Evolutionary conservation across 2,329 filamentous ascomycete species (phyloP), one percentile per base, ranked within the genome.

Genomic region (Cephalotrichum gorgonifer): DNA sequence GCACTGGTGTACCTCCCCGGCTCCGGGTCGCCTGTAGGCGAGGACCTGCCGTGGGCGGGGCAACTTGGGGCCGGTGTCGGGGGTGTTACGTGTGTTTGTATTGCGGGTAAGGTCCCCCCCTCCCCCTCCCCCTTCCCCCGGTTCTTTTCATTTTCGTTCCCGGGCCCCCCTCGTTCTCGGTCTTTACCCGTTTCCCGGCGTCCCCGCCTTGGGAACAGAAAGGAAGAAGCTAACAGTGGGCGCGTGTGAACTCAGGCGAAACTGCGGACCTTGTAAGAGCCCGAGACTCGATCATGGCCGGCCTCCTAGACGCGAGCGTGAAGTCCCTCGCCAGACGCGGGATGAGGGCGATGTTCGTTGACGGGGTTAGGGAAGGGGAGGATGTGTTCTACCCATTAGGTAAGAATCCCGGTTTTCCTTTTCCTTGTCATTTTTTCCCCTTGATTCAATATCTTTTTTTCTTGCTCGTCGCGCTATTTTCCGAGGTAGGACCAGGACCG

Each of bases 61-160:
- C 66, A 62, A 2, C 70, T 80, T 50, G 73, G 70, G 11, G 58
- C 62, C 41, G 67, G 74, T 51, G 71, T 78, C 39, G 78, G 78
- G 43, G 78, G 78, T 25, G 71, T 79, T 31, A 73, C 76, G n/a
- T 82, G 78, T 59, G 74, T 81, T 47, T 81, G 74, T 60, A 72
- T 81, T 53, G 64, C 67, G 57, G 73, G 78, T 78, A 59, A 52
- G 73, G 68, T 22, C 12, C 44, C 44, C 53, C 41, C 25, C n/a
- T 20, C 11, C 26, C 9, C n/a, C n/a, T n/a, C n/a, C n/a, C n/a
- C n/a, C n/a, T n/a, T n/a, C n/a, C n/a, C n/a, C n/a, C n/a, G n/a
- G n/a, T n/a, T n/a, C n/a, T n/a, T n/a, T n/a, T n/a, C n/a, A n/a
- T n/a, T n/a, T n/a, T n/a, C n/a, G n/a, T n/a, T n/a, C n/a, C n/a